These are phyloP conservation scores for Nicotiana attenuata DNA, from an alignment of 257 asterid genomes.

Conservation along the genomic window DNA sequence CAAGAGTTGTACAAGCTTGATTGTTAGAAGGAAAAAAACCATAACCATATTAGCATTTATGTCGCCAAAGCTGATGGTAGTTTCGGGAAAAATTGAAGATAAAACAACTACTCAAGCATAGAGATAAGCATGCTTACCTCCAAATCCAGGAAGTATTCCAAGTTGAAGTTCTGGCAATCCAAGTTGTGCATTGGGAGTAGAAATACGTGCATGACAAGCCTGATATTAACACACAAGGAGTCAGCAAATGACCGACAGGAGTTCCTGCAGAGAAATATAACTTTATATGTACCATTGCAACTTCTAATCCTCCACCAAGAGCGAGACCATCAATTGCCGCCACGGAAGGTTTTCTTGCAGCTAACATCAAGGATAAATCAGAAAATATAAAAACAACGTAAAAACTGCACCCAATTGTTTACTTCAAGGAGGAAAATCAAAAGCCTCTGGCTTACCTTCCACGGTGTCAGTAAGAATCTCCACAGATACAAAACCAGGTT, in stretches of 20 bases:
- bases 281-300: slow-evolving; percentile 68
- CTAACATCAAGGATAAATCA: slow-evolving; percentile 31
- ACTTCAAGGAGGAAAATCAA: background rate
- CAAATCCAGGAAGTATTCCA: slow-evolving; percentile 96
- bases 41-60: background rate
- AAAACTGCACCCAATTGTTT: background rate
- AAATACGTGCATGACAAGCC: slow-evolving; percentile 98
- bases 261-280: background rate
- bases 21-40: background rate
- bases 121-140: slow-evolving; percentile 46
- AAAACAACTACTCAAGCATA: background rate
- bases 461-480: slow-evolving; percentile 79
- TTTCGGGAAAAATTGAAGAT: background rate
- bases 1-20: background rate
- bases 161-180: slow-evolving; percentile 99
- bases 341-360: slow-evolving; percentile 89
- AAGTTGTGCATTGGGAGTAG: slow-evolving; percentile 84
- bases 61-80: background rate
- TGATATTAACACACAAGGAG: slow-evolving; percentile 19
- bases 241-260: background rate
- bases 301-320: slow-evolving; percentile 97
- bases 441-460: slow-evolving; percentile 45
- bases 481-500: slow-evolving; percentile 79
- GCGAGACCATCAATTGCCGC: slow-evolving; percentile 99
- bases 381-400: background rate